Base-by-base conservation (phyloP, 441 rosid species). In the Codiaeum variegatum region DNA sequence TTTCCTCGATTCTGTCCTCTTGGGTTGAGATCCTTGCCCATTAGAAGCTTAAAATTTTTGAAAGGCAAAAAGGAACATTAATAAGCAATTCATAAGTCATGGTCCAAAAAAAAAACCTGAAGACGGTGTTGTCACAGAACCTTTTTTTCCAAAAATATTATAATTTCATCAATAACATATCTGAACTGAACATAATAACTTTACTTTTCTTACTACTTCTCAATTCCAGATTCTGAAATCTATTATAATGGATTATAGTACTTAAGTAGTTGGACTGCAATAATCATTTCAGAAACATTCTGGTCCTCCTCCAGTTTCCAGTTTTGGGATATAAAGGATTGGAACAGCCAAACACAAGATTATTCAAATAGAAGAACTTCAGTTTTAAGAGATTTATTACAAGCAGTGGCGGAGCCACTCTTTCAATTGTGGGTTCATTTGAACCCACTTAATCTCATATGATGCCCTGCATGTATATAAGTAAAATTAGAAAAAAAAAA, bases 21-120 rank as follows among this genome's bases (percentile, higher is more conserved):
- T 89, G 51, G 85, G 79, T 83, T 88, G 84, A 79, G 94, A 83
- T 80, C 87, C 97, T 86, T 87, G 88, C 68, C 83, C 91, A 75
- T 73, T 83, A 75, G 97, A 82, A 83, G 82, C 92, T 87, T 73
- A 67, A 78, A 73, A 82, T 59, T 72, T 42, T 31, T 26, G 61
- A 72, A 36, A 64, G 23, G 67, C 58, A 44, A 42, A 62, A 62
- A 61, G 68, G 73, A 26, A 56, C n/a, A 24, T 11, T 29, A 5
- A 47, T 63, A 55, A 73, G 56, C 62, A 67, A 26, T 56, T 1
- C 31, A 42, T 32, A 15, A 49, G 6, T 21, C 3, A 54, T n/a
- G 19, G 19, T 16, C 47, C 12, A 29, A 26, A 69, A 61, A 24
- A 75, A n/a, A n/a, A n/a, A n/a, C n/a, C n/a, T n/a, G n/a, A n/a